These are phyloP conservation scores for Leccinellum albellum DNA, from an alignment of 768 basidiomycete genomes.

Conservation along the genomic window DNA sequence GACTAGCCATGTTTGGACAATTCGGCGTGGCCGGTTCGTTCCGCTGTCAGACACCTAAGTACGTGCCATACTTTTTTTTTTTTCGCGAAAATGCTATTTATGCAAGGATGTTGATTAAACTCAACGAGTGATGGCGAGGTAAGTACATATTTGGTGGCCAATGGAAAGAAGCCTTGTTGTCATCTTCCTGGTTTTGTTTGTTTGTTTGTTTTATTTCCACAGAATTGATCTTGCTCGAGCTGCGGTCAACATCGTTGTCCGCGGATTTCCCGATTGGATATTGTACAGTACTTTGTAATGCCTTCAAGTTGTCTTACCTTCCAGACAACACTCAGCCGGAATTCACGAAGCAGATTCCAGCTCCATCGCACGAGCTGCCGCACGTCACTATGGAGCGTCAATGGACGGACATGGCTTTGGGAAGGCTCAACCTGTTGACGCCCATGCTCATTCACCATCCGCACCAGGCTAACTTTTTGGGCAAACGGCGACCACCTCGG, in stretches of 20 bases:
- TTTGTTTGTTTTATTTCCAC: background rate
- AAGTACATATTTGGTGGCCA: background rate
- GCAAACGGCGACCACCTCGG: background rate
- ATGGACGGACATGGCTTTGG: background rate
- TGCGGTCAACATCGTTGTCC: background rate
- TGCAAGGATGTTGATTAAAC: background rate
- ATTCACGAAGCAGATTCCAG: slow-evolving; percentile 4
- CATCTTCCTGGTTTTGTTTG: background rate
- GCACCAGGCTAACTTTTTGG: background rate
- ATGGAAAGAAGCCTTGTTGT: background rate
- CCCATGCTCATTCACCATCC: background rate
- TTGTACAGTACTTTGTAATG: too few species aligned
- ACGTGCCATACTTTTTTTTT: background rate
- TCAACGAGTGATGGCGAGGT: background rate
- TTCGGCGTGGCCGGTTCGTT: slow-evolving; percentile 53
- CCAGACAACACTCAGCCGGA: background rate
- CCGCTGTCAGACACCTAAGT: slow-evolving; percentile 51
- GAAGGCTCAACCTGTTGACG: background rate
- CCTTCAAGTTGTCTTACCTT: background rate
- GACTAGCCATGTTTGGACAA: slow-evolving; percentile 39
- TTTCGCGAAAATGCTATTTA: background rate
- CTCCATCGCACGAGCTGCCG: background rate
- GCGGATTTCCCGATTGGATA: background rate
- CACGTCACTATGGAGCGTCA: slow-evolving; percentile 13
- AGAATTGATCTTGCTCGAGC: background rate